Conservation (phyloP, 2,329 filamentous ascomycete species). For the Colletotrichum sp. region DNA sequence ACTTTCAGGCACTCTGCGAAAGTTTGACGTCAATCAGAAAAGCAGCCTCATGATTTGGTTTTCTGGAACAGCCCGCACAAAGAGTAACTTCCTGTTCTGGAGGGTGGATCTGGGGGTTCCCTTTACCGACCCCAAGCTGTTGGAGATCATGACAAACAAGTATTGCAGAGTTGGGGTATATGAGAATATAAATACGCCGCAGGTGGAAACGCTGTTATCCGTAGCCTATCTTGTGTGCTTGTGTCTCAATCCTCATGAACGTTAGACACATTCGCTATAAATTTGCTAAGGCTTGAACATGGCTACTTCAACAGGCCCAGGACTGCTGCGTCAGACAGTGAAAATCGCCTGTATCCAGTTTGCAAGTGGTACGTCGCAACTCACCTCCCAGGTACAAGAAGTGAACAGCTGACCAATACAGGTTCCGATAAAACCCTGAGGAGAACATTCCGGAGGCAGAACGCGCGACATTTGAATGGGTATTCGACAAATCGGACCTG, state of each 20-base stretch:
- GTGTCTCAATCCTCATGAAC: no score
- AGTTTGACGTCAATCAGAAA: no score
- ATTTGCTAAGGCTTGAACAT: no score
- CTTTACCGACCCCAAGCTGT: neutral
- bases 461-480: no score
- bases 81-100: neutral
- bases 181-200: neutral
- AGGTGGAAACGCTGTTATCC: no score
- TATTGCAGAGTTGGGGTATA: neutral
- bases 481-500: no score
- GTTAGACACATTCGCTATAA: no score
- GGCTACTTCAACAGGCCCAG: neutral
- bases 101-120: neutral
- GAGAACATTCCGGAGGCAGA: no score
- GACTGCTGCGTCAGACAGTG: constrained; percentile 57
- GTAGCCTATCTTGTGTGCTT: no score
- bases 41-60: no score
- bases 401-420: constrained; percentile 37
- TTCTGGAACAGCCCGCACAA: no score
- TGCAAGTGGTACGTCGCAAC: constrained; percentile 50
- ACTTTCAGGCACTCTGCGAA: no score
- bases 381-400: rapidly evolving
- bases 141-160: neutral
- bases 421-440: constrained; percentile 75
- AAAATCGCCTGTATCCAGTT: constrained; percentile 85